Evolutionary conservation across 805 yeast species (phyloP).

Genomic region (Candida insectorum): DNA sequence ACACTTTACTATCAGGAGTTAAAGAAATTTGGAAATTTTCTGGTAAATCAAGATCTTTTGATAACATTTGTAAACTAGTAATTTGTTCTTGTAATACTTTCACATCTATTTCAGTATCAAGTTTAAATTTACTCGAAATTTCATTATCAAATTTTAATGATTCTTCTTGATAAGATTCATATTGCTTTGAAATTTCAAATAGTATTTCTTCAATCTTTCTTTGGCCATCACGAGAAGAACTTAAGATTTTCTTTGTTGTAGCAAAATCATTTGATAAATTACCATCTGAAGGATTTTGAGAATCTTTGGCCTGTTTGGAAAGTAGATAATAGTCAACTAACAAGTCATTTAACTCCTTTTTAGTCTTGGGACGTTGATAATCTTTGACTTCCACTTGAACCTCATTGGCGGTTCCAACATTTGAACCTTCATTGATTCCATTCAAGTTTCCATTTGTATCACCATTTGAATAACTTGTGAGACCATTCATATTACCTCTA

Average conservation of each 20-base stretch:
- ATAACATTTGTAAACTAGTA: slow-evolving; percentile 58
- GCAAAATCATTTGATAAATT: not conserved
- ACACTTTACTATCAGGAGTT: slow-evolving; percentile 7
- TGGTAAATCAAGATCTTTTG: slow-evolving; percentile 66
- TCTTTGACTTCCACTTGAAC: too few species aligned
- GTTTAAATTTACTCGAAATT: slow-evolving; percentile 12
- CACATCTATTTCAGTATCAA: slow-evolving; percentile 30
- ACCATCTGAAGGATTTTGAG: slow-evolving; percentile 13
- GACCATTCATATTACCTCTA: too few species aligned
- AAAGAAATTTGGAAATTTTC: slow-evolving; percentile 42
- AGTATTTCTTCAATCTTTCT: slow-evolving; percentile 27
- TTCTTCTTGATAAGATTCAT: slow-evolving; percentile 18
- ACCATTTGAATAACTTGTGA: too few species aligned
- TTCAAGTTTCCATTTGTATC: too few species aligned
- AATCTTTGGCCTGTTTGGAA: slow-evolving; percentile 8
- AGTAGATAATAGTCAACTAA: slow-evolving; percentile 20
- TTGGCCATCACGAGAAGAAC: slow-evolving; percentile 11
- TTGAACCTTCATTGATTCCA: too few species aligned
- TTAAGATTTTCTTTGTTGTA: slow-evolving; percentile 1
- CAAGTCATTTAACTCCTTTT: slow-evolving; percentile 22
- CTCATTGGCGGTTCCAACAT: too few species aligned
- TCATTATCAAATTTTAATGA: slow-evolving; percentile 15
- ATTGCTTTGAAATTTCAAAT: slow-evolving; percentile 22
- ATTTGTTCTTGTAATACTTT: slow-evolving; percentile 55
- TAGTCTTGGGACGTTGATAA: slow-evolving; percentile 13